Evolutionary conservation across 1,284 basidiomycete species (phyloP), one percentile per base, ranked within the genome.

Genomic region (Grifola frondosa): DNA sequence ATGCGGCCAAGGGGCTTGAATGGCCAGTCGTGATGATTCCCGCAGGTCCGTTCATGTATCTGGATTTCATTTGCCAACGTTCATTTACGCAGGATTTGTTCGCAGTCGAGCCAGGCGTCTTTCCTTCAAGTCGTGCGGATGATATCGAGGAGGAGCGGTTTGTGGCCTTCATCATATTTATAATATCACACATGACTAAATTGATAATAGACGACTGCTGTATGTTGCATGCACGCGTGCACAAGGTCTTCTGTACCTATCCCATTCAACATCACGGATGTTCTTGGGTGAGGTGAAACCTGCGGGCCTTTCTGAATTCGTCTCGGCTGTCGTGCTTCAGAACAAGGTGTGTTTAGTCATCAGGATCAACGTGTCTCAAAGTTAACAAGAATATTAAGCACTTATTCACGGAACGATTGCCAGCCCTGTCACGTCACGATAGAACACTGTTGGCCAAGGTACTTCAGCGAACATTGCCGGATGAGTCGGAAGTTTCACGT

Each of bases 181-280:
- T 31, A 6, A 40, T 30, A 28, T 37, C 22, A 28, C 21, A n/a
- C 13, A 39, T n/a, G 20, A 29, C 11, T 26, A 21, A 16, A 19
- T 30, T 29, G 40, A n/a, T 30, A 17, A 2, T 48, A 88, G 86
- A 37, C 83, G 91, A 8, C 66, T 96, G 42, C 75, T 95, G 16
- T 97, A 94, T 59, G 92, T 96, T 5, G 92, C 91, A 1, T 93
- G 91, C 68, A 97, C 92, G 0, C 80, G 92, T 9, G 92, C 92
- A 1, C 87, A 95, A 59, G 73, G 74, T 3, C 69, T 92, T 13
- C 70, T 95, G 20, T 88, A 88, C 60, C 60, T 91, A 13, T 72
- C 78, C 0, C 65, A 79, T 53, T 61, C 70, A 7, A 58, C 57
- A 12, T 64, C 65, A 30, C 72, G 82, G n/a, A 76, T 73, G 64